phyloP scores from a whole-genome alignment of 2,329 filamentous ascomycete species.

The Cryphonectria parasitica region DNA sequence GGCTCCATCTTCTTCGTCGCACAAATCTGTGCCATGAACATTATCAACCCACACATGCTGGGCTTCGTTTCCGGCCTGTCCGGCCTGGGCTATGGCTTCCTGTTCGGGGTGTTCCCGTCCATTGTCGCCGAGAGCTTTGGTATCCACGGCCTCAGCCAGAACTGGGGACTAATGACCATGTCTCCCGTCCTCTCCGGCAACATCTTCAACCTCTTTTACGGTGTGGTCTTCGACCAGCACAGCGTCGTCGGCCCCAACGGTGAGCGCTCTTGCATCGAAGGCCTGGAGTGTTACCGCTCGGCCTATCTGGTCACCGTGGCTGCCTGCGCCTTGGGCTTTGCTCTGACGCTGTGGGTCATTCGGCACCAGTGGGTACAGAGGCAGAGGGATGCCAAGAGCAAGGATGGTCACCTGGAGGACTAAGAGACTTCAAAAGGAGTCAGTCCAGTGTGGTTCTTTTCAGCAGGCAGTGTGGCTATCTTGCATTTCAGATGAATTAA shows the following conservation, averaged over 20 bases:
- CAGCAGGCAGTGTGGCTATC: background rate
- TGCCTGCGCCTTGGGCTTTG: conserved; percentile 70
- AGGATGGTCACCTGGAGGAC: conserved; percentile 42
- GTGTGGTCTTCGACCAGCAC: conserved; percentile 79
- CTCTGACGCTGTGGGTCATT: conserved; percentile 73
- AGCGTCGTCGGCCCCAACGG: conserved; percentile 70
- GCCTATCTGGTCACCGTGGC: conserved; percentile 81
- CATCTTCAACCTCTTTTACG: conserved; percentile 91
- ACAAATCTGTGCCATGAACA: conserved; percentile 74
- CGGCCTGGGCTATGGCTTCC: conserved; percentile 86
- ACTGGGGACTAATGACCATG: conserved; percentile 95
- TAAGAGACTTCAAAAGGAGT: conserved; percentile 20
- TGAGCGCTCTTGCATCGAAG: conserved; percentile 75
- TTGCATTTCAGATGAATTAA: background rate
- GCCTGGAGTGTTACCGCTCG: conserved; percentile 76
- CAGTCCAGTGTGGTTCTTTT: background rate
- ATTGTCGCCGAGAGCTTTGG: conserved; percentile 90
- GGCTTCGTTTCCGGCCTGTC: conserved; percentile 80
- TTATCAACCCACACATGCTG: conserved; percentile 77
- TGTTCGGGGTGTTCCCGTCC: conserved; percentile 93
- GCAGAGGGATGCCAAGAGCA: conserved; percentile 43
- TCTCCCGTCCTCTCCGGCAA: conserved; percentile 87
- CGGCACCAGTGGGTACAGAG: conserved; percentile 54
- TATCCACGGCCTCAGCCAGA: conserved; percentile 84
- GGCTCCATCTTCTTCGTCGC: conserved; percentile 77